phyloP scores from a whole-genome alignment of 2,329 filamentous ascomycete species.

The Hymenotorrendiella dingleyae region DNA sequence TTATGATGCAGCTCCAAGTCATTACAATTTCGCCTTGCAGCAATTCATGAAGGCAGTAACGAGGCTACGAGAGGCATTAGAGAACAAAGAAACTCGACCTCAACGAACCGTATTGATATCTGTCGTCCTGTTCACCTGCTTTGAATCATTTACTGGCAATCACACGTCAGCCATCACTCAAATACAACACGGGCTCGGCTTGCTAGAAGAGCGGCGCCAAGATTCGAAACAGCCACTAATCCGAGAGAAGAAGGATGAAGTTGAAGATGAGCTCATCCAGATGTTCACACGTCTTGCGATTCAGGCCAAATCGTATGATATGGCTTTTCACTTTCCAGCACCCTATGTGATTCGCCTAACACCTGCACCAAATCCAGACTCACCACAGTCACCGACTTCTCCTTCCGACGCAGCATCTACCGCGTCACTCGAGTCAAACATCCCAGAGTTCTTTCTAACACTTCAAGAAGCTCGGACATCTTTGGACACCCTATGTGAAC shows the following conservation, averaged over 20 bases:
- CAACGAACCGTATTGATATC: slow-evolving; percentile 56
- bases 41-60: slow-evolving; percentile 54
- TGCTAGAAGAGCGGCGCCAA: slow-evolving; percentile 47
- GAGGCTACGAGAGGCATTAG: slow-evolving; percentile 40
- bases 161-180: slow-evolving; percentile 56
- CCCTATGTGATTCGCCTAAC: slow-evolving; percentile 53
- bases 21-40: slow-evolving; percentile 55
- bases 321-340: slow-evolving; percentile 61
- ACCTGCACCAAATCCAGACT: slow-evolving; percentile 26
- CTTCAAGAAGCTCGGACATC: slow-evolving; percentile 49
- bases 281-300: slow-evolving; percentile 60
- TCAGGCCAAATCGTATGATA: slow-evolving; percentile 62
- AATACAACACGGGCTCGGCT: slow-evolving; percentile 51
- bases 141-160: slow-evolving; percentile 61
- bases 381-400: slow-evolving; percentile 34
- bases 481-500: slow-evolving; percentile 51
- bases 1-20: slow-evolving; percentile 39
- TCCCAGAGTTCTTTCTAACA: slow-evolving; percentile 37
- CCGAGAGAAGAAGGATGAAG: slow-evolving; percentile 16
- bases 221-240: slow-evolving; percentile 35
- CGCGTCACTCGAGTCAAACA: slow-evolving; percentile 14
- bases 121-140: slow-evolving; percentile 60
- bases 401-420: slow-evolving; percentile 34
- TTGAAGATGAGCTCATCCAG: slow-evolving; percentile 49
- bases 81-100: slow-evolving; percentile 37